These are phyloP conservation scores for Syzygium oleosum DNA, from an alignment of 345 rosid species.

Conservation along the genomic window DNA sequence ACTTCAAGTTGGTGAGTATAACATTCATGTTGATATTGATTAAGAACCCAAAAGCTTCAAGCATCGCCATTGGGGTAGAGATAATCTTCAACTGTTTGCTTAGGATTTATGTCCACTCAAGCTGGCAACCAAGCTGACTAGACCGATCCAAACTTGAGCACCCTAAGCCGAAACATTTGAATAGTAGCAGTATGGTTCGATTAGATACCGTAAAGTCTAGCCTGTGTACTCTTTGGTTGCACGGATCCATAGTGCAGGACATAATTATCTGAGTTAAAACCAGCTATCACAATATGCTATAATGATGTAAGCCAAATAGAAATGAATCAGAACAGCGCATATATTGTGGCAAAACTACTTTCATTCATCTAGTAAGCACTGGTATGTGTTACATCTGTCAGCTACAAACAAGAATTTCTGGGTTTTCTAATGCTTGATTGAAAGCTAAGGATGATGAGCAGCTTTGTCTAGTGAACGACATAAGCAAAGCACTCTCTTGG, in stretches of 20 bases:
- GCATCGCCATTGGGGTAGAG: neutral
- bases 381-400: neutral
- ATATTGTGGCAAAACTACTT: neutral
- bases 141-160: neutral
- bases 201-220: neutral
- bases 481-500: conserved; percentile 15
- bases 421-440: neutral
- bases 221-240: neutral
- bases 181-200: neutral
- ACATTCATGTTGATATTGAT: neutral
- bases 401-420: neutral
- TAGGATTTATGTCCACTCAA: neutral
- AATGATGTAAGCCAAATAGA: neutral
- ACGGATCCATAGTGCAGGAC: neutral
- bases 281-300: neutral
- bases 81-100: neutral
- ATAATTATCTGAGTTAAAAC: neutral
- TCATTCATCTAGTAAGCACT: neutral
- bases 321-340: neutral
- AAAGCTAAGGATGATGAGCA: neutral
- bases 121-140: neutral
- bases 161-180: neutral
- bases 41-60: neutral
- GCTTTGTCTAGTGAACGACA: neutral
- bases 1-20: neutral